Evolutionary conservation across 768 basidiomycete genomes (phyloP), one percentile per base, ranked within the genome.

Genomic region (Coprinopsis marcescibilis): DNA sequence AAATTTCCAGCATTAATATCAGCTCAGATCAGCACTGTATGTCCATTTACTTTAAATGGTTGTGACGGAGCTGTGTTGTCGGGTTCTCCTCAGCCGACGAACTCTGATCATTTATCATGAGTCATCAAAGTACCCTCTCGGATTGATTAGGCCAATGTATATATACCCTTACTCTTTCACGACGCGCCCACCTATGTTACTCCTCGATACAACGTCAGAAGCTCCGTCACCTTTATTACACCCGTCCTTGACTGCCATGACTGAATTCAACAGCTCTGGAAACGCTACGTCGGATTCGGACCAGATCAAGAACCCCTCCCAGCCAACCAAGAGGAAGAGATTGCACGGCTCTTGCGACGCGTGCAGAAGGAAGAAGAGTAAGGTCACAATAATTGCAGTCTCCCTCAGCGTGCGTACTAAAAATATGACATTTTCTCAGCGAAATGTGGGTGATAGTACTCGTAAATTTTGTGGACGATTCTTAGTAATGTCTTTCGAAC

Each of bases 301-400:
- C 24, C 17, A 30, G 19, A 12, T n/a, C 15, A 19, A n/a, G 41
- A 24, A 5, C 27, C 19, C n/a, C 7, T 12, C 14, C 7, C 11
- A 4, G 26, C 19, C 41, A 4, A 17, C 30, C 41, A 43, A 43
- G 41, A 6, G 41, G 17, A 43, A 43, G 26, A 24, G 41, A 4
- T 27, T 43, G 7, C 41, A 43, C 26, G 41, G 41, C 8, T 24
- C 41, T 12, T 43, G 41, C 19, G 41, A 43, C 30, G 26, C 41
- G 4, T 43, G 41, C 19, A 12, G 41, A 30, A 43, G 27, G 17
- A 43, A 43, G 26, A 43, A 43, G 30, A 43, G 41, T 43, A 27
- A 43, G 41, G 15, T 17, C n/a, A 27, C 17, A 24, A 4, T 30
- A 4, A 43, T 27, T n/a, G n/a, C 4, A 27, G 5, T n/a, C n/a